Base-by-base conservation (phyloP, 2,329 filamentous ascomycete genomes). In the Sclerotinia subarctica region DNA sequence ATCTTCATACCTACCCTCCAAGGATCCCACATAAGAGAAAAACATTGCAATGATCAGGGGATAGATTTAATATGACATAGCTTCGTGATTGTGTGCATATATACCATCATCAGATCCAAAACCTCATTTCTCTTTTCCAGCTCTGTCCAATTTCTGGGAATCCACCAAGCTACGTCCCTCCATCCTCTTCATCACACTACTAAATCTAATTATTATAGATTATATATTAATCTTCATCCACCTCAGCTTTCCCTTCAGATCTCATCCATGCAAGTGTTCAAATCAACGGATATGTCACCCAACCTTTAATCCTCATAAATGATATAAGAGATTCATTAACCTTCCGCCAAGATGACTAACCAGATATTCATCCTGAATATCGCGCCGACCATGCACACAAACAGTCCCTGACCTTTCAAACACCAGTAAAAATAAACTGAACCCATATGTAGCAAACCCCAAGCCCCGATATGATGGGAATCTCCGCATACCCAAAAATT, bases 301-400 rank as follows among this genome's bases (percentile, higher is more conserved):
- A 51, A 8, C 29, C 21, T 35, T 8, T 29, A 49, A 51, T 26
- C 58, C 21, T 51, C 58, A 51, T 62, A 24, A 49, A 13, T 24
- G 46, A 51, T 62, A 62, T 62, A 62, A 62, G 46, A 62, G 58
- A 62, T 51, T 62, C 58, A 62, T 62, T 62, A 62, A 51, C 58
- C 46, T 19, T 62, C 17, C 58, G 29, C 46, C 58, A 19, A 62
- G 19, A 38, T 24, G 21, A 35, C 46, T 15, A 3, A 26, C 46
- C 29, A 62, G 38, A 42, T 38, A 51, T 62, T 46, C 58, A 24
- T 21, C 44, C 46, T 35, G 7, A 60, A 60, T 46, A 32, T 49
- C 42, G 3, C 44, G 44, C 42, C 58, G 29, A 49, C 46, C 46
- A 51, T 38, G n/a, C 58, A 62, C 15, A 49, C 5, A 49, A 15